A percentile compares a stretch with the other conserved stretches of the same genome.
Evolutionary conservation across 1,139 yeast genomes (phyloP).

Genomic region (Candida mesenterica): DNA sequence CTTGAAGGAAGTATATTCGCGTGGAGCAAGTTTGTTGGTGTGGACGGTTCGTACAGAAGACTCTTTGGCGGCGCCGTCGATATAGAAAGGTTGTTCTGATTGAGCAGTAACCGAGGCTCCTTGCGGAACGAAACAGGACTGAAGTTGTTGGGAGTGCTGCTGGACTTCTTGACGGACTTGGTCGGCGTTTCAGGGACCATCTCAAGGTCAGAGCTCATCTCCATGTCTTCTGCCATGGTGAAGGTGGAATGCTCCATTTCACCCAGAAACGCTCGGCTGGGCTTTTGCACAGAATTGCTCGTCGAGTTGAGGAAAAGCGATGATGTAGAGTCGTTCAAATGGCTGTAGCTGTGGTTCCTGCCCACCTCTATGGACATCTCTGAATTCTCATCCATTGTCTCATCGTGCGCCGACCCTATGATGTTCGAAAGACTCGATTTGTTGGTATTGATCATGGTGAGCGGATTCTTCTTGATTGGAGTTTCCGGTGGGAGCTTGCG

Average conservation of each 20-base stretch:
- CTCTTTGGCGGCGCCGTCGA: conserved; percentile 7
- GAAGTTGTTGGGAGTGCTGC: conserved; percentile 32
- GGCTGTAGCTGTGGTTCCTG: conserved; percentile 27
- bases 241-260: conserved; percentile 24
- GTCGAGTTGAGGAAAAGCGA: conserved; percentile 33
- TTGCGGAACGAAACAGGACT: conserved; percentile 25
- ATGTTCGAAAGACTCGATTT: conserved; percentile 20
- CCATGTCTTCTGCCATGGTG: background rate
- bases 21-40: conserved; percentile 25
- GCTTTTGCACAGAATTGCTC: conserved; percentile 16
- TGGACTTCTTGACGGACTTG: conserved; percentile 26
- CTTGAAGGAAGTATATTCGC: conserved; percentile 12
- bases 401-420: conserved; percentile 23
- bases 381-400: conserved; percentile 21
- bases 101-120: conserved; percentile 3
- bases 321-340: conserved; percentile 31
- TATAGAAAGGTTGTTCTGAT: conserved; percentile 10
- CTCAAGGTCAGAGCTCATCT: conserved; percentile 14
- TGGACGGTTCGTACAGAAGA: conserved; percentile 25
- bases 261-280: conserved; percentile 3
- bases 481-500: conserved; percentile 67
- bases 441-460: conserved; percentile 33
- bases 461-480: conserved; percentile 69
- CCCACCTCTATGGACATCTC: conserved; percentile 44
- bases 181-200: conserved; percentile 46